Percentiles rank a stretch among this genome's conserved stretches.
Evolutionary conservation across 2,329 filamentous ascomycete genomes (phyloP).

Genomic region (Aspergillus sp.): DNA sequence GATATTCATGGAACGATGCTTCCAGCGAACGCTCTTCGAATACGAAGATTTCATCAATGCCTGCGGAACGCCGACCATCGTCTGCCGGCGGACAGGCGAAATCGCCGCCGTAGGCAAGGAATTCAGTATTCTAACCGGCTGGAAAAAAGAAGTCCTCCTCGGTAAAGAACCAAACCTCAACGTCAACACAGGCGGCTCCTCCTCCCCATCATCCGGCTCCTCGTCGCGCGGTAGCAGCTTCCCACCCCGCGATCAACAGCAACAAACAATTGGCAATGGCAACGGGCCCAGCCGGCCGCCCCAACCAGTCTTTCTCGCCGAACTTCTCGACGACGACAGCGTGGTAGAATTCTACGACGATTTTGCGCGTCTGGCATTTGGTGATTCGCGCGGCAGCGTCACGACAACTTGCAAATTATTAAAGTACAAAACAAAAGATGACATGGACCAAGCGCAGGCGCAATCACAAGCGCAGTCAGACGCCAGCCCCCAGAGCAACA

Average conservation of each 20-base stretch:
- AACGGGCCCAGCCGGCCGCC: conserved; percentile 37
- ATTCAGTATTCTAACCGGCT: conserved; percentile 90
- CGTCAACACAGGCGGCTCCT: conserved; percentile 59
- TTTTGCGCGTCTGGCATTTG: conserved; percentile 85
- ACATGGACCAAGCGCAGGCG: conserved; percentile 33
- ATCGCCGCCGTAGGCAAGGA: conserved; percentile 94
- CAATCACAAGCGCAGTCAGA: conserved; percentile 37
- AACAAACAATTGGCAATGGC: conserved; percentile 29
- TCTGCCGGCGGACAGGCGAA: conserved; percentile 85
- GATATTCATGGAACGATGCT: conserved; percentile 95
- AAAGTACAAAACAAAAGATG: conserved; percentile 75
- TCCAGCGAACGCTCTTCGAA: conserved; percentile 85
- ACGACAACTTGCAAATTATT: conserved; percentile 76
- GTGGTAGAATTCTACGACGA: conserved; percentile 95
- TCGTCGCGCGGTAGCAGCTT: conserved; percentile 40
- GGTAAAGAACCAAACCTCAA: conserved; percentile 84
- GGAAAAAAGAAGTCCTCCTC: conserved; percentile 81
- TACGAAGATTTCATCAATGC: conserved; percentile 88
- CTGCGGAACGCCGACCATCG: conserved; percentile 81
- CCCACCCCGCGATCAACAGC: conserved; percentile 35
- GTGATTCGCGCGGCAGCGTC: conserved; percentile 77
- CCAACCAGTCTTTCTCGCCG: conserved; percentile 81
- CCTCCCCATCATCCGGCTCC: conserved; percentile 27
- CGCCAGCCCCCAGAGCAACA: no score
- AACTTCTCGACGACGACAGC: conserved; percentile 86